These are phyloP conservation scores for Byssochlamys sp. DNA, from an alignment of 2,329 filamentous ascomycete genomes.

Conservation along the genomic window DNA sequence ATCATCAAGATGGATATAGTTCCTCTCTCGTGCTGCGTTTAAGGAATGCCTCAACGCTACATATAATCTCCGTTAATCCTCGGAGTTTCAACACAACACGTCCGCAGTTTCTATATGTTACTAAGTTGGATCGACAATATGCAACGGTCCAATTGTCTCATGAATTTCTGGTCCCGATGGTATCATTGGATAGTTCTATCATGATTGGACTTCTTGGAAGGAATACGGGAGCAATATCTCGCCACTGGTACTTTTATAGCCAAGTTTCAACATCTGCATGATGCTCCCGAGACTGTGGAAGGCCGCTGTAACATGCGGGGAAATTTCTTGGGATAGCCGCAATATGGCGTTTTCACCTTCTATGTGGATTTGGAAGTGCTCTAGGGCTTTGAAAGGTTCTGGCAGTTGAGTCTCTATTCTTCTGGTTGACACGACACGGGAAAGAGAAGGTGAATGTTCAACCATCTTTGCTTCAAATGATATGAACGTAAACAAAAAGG, in stretches of 20 bases:
- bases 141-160: background rate
- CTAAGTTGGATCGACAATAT: too few species aligned
- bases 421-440: background rate
- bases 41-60: background rate
- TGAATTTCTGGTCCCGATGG: background rate
- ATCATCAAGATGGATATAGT: background rate
- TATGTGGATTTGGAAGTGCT: background rate
- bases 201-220: background rate
- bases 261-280: background rate
- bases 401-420: background rate
- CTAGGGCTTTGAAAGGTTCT: background rate
- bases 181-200: background rate
- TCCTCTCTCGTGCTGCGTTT: background rate
- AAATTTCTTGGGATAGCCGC: background rate
- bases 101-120: background rate
- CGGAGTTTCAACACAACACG: background rate
- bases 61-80: background rate
- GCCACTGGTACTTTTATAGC: background rate
- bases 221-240: background rate
- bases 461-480: too few species aligned
- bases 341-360: background rate
- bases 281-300: background rate
- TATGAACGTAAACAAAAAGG: too few species aligned
- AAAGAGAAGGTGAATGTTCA: too few species aligned
- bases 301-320: background rate